Percentiles rank a stretch among this genome's conserved stretches.
phyloP scores from a whole-genome alignment of 805 yeast species.

The Candida andamanensis region DNA sequence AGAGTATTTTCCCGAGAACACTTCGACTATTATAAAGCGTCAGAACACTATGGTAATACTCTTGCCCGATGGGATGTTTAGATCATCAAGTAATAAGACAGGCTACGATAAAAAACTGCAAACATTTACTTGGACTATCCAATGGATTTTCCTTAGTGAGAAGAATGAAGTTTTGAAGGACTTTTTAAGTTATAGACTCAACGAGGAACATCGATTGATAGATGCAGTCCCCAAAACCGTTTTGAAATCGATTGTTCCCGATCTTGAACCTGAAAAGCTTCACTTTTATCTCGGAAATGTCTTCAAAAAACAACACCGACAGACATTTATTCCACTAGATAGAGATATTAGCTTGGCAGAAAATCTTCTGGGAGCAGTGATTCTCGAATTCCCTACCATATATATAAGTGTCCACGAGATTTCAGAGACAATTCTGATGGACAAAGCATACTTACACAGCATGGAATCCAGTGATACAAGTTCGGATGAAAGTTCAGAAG shows the following conservation, averaged over 20 bases:
- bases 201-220: slow-evolving; percentile 29
- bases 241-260: slow-evolving; percentile 12
- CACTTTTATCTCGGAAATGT: slow-evolving; percentile 31
- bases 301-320: slow-evolving; percentile 17
- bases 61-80: slow-evolving; percentile 70
- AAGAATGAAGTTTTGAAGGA: slow-evolving; percentile 20
- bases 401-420: slow-evolving; percentile 30
- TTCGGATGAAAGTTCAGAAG: slow-evolving; percentile 4
- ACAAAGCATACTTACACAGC: slow-evolving; percentile 10
- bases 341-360: slow-evolving; percentile 29
- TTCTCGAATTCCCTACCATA: slow-evolving; percentile 76
- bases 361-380: slow-evolving; percentile 47
- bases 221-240: slow-evolving; percentile 41
- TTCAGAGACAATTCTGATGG: slow-evolving; percentile 17
- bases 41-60: slow-evolving; percentile 63
- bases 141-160: slow-evolving; percentile 50
- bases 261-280: slow-evolving; percentile 21
- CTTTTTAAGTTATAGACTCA: slow-evolving; percentile 41
- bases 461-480: slow-evolving; percentile 12
- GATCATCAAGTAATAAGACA: slow-evolving; percentile 59
- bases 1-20: slow-evolving; percentile 20
- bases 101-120: slow-evolving; percentile 62
- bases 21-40: slow-evolving; percentile 32
- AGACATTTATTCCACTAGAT: slow-evolving; percentile 30
- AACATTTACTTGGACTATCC: slow-evolving; percentile 73